phyloP scores from a whole-genome alignment of 2,329 filamentous ascomycete genomes.

The Colletotrichum spaethianum region DNA sequence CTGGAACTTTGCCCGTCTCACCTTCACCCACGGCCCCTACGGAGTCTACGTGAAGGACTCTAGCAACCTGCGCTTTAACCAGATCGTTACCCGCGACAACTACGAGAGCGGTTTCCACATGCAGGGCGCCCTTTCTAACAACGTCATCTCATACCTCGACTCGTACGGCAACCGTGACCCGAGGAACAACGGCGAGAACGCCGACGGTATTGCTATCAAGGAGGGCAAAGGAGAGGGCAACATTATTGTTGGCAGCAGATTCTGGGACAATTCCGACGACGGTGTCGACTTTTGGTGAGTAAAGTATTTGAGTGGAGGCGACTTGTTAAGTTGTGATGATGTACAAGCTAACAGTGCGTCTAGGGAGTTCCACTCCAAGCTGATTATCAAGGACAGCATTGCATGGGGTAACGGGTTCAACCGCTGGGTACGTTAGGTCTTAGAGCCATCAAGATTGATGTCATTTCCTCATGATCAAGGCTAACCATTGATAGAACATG shows the following conservation, averaged over 20 bases:
- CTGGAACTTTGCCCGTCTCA: conserved; percentile 55
- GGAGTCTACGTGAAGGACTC: conserved; percentile 53
- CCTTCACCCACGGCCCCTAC: conserved; percentile 53
- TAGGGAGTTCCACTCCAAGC: conserved; percentile 52
- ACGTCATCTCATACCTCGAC: conserved; percentile 54
- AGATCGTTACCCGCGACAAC: conserved; percentile 53
- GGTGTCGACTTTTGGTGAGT: conserved; percentile 56
- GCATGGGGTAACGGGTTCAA: conserved; percentile 63
- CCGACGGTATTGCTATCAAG: conserved; percentile 61
- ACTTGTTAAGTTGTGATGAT: fast-evolving
- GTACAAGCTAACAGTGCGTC: neutral
- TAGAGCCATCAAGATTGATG: fast-evolving
- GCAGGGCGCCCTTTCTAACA: conserved; percentile 45
- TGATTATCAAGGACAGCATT: conserved; percentile 60
- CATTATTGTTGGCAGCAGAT: conserved; percentile 54
- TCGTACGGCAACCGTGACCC: conserved; percentile 57
- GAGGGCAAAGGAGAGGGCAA: conserved; percentile 60
- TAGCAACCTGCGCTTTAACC: conserved; percentile 54
- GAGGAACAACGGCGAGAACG: conserved; percentile 62
- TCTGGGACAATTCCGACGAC: conserved; percentile 63
- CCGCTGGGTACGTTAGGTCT: conserved; percentile 50
- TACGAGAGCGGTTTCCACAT: conserved; percentile 56
- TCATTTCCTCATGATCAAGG: neutral
- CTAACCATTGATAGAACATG: neutral
- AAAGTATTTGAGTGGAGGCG: too few species aligned